Percentiles rank a stretch among this genome's conserved stretches.
Evolutionary conservation across 495 filamentous ascomycete genomes (phyloP).

Genomic region (Penicillium arizonense): DNA sequence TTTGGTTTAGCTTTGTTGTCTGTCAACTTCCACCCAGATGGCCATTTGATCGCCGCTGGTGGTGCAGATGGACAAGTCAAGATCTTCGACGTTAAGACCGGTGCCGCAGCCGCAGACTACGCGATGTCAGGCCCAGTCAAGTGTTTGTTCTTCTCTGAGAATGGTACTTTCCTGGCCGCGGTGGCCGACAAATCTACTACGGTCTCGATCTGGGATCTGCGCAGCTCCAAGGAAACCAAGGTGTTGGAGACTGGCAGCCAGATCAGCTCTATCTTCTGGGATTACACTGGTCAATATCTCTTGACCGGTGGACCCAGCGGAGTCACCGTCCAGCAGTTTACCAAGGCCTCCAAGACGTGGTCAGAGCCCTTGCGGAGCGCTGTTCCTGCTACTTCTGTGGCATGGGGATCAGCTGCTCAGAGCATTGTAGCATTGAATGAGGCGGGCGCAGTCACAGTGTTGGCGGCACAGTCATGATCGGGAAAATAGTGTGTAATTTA

Average conservation of each 20-base stretch:
- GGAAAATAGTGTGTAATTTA: slow-evolving; percentile 31
- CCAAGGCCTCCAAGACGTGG: slow-evolving; percentile 82
- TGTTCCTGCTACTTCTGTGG: slow-evolving; percentile 66
- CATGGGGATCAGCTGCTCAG: slow-evolving; percentile 75
- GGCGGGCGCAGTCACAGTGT: slow-evolving; percentile 70
- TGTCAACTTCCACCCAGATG: slow-evolving; percentile 91
- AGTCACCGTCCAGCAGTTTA: slow-evolving; percentile 82
- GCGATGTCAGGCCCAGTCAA: slow-evolving; percentile 64
- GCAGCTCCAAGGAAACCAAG: slow-evolving; percentile 75
- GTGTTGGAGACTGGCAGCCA: slow-evolving; percentile 76
- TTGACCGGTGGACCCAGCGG: slow-evolving; percentile 78
- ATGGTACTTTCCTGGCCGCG: slow-evolving; percentile 92
- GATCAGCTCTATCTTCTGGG: slow-evolving; percentile 75
- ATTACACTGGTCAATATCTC: slow-evolving; percentile 93
- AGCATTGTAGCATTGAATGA: slow-evolving; percentile 70
- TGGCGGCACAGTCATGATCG: slow-evolving; percentile 49
- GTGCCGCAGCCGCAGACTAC: slow-evolving; percentile 68
- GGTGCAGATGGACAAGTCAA: slow-evolving; percentile 73
- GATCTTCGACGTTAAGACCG: slow-evolving; percentile 78
- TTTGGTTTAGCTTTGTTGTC: slow-evolving; percentile 64
- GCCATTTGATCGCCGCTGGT: slow-evolving; percentile 86
- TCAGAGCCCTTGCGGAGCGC: slow-evolving; percentile 79
- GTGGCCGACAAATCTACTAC: slow-evolving; percentile 67
- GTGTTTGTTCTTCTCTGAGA: slow-evolving; percentile 86
- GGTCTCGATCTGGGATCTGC: slow-evolving; percentile 86